phyloP scores from a whole-genome alignment of 805 yeast species.

The Nakazawaea wickerhamii region DNA sequence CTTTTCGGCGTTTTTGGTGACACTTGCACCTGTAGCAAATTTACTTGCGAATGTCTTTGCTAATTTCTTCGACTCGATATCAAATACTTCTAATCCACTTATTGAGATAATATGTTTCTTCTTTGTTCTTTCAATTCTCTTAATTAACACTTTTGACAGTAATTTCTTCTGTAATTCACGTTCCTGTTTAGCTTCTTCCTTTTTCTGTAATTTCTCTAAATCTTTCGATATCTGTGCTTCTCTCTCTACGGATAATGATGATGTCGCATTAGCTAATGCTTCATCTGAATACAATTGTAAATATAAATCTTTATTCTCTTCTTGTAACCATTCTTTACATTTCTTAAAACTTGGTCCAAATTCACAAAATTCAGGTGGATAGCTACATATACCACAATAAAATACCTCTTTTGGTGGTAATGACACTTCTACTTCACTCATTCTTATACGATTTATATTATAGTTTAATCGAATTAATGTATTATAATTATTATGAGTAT shows the following conservation, averaged over 20 bases:
- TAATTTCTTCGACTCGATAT: conserved; percentile 81
- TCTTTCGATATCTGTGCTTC: conserved; percentile 81
- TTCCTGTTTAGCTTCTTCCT: conserved; percentile 80
- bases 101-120: conserved; percentile 84
- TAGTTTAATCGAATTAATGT: background rate
- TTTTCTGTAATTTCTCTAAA: conserved; percentile 76
- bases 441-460: background rate
- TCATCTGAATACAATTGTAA: conserved; percentile 56
- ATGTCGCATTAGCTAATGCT: conserved; percentile 49
- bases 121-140: conserved; percentile 85
- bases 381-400: conserved; percentile 77
- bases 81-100: conserved; percentile 83
- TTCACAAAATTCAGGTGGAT: conserved; percentile 92
- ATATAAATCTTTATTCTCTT: conserved; percentile 51
- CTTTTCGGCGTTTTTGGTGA: conserved; percentile 83
- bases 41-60: conserved; percentile 90
- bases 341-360: conserved; percentile 77
- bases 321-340: conserved; percentile 79
- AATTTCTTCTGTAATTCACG: conserved; percentile 75
- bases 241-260: conserved; percentile 64
- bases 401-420: conserved; percentile 33
- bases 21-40: conserved; percentile 95
- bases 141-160: conserved; percentile 75
- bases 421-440: conserved; percentile 4
- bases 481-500: no score